Evolutionary conservation across 2,329 filamentous ascomycete species (phyloP).

Genomic region (Penicillium sp.): DNA sequence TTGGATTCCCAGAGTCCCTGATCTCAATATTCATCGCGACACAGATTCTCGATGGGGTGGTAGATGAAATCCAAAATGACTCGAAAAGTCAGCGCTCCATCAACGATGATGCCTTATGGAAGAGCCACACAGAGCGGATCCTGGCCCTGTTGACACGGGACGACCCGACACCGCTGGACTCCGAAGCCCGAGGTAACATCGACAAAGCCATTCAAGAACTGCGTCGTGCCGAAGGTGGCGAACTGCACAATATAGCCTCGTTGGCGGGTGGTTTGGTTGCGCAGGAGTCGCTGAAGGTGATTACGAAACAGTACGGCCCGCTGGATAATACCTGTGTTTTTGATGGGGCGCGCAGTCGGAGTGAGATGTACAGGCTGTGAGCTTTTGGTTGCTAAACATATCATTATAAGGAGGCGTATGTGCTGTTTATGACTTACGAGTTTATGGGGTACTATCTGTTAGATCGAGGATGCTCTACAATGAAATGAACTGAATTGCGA

Average conservation of each 20-base stretch:
- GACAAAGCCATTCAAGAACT: conserved; percentile 59
- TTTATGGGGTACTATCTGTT: background rate
- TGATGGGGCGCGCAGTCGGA: conserved; percentile 56
- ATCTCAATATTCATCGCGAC: conserved; percentile 66
- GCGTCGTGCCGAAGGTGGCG: conserved; percentile 70
- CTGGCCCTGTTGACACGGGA: conserved; percentile 34
- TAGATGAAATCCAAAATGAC: conserved; percentile 51
- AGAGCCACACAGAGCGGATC: conserved; percentile 26
- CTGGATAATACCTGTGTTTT: conserved; percentile 61
- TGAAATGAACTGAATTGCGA: background rate
- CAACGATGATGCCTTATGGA: conserved; percentile 33
- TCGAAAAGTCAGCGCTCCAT: conserved; percentile 25
- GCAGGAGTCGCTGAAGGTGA: conserved; percentile 89
- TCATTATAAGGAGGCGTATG: background rate
- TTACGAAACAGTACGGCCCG: conserved; percentile 61
- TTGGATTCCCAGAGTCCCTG: conserved; percentile 52
- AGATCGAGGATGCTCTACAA: background rate
- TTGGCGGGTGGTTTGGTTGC: conserved; percentile 85
- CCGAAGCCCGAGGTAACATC: conserved; percentile 49
- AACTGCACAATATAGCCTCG: conserved; percentile 88
- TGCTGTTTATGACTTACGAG: background rate
- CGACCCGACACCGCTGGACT: conserved; percentile 44
- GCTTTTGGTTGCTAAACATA: background rate
- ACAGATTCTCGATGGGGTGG: conserved; percentile 41
- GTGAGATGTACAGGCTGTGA: conserved; percentile 48